phyloP scores from a whole-genome alignment of 306 rosid genomes.

The Dalbergia oliveri region DNA sequence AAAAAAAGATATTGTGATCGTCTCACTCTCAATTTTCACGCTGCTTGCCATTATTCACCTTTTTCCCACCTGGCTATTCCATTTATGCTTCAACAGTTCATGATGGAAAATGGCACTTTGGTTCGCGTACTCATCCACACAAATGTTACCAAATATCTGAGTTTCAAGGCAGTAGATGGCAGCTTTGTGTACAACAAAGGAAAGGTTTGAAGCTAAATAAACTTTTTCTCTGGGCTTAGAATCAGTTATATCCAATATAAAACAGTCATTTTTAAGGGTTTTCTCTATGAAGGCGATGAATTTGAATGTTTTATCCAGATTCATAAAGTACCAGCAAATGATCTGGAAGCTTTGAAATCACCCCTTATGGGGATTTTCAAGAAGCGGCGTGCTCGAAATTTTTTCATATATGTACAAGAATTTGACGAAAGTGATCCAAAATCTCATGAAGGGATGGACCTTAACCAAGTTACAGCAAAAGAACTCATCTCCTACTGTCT shows the following conservation, averaged over 20 bases:
- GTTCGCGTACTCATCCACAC: constrained; percentile 75
- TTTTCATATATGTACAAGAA: constrained; percentile 67
- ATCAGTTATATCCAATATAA: not conserved
- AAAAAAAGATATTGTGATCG: not conserved
- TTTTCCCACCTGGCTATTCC: not conserved
- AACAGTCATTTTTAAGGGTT: not conserved
- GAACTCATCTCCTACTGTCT: constrained; percentile 57
- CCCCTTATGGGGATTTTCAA: constrained; percentile 72
- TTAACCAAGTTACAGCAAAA: constrained; percentile 61
- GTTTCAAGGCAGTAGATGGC: constrained; percentile 76
- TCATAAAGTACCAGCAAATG: constrained; percentile 70
- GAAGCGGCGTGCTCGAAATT: constrained; percentile 70
- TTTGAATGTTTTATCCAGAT: constrained; percentile 46
- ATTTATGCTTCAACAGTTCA: constrained; percentile 53
- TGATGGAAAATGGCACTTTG: constrained; percentile 74
- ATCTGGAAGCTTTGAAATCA: constrained; percentile 74
- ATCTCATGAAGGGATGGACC: constrained; percentile 64
- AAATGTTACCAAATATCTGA: constrained; percentile 64
- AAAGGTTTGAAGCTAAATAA: constrained; percentile 50
- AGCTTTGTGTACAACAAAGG: constrained; percentile 71
- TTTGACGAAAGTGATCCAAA: constrained; percentile 61
- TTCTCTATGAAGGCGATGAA: constrained; percentile 18
- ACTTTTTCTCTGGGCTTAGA: not conserved
- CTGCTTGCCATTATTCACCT: not conserved
- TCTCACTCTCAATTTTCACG: too few relatives aligned